Evolutionary conservation across 148 eudicot species (phyloP), one percentile per base, ranked within the genome.

Genomic region (Fagopyrum esculentum): DNA sequence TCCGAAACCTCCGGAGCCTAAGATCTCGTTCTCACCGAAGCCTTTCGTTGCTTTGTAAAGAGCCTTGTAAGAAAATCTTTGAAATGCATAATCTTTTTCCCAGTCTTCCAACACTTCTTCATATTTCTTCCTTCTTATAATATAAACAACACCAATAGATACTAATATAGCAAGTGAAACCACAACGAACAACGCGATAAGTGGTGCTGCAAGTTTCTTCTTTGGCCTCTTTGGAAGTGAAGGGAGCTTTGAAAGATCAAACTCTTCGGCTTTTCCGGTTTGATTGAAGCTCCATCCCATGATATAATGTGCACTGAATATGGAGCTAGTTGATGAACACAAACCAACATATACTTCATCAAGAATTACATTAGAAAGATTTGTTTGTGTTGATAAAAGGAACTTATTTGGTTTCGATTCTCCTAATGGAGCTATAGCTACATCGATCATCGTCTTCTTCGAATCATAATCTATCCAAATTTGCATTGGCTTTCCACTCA

Each of bases 211-310:
- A 13, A 66, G 0, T 66, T 66, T 66, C 17, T 66, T 66, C 12
- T 5, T 66, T 40, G 40, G 40, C 40, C 9, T 46, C 46, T 66
- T 66, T 13, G 71, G 71, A 40, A 66, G 71, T 40, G 71, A 66
- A 12, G 71, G 71, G 15, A 66, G 71, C 71, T 66, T 66, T 66
- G 71, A 66, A 35, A 71, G 55, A 71, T 71, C 74, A 4, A 60
- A 22, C 45, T 12, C 26, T 57, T 50, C 52, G 9, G 55, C 77
- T 26, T 40, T 30, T 5, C 77, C 77, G 26, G 10, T 61, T 75
- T 26, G 16, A 51, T 44, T 76, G 46, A 76, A 76, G 59, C 78
- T 76, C 78, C 78, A 76, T 26, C 78, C 78, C n/a, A 76, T 73
- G 9, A 76, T 10, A 10, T 76, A 76, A 4, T 76, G 78, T 29